Base-by-base conservation (phyloP, 106 monocot species). In the Dactylorhiza incarnata region DNA sequence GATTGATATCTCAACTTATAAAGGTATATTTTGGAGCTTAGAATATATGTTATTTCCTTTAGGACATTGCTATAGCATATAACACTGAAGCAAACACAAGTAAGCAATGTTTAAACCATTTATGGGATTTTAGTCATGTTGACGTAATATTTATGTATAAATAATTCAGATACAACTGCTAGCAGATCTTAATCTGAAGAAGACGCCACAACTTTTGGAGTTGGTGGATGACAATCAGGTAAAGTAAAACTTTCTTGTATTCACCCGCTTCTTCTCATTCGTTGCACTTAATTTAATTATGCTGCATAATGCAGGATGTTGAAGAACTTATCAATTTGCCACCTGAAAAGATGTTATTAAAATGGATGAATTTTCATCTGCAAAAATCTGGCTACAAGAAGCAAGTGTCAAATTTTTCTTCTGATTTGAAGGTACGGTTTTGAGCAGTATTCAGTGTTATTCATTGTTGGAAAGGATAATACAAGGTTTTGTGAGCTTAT, bases 1-100 rank as follows among this genome's bases (percentile, higher is more conserved):
- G 96, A 7, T 81, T 97, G 85, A 93, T 97, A 82, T 97, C 93
- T 83, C 96, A 97, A 75, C 93, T 97, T 51, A 93, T 97, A 76
- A 97, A 97, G 93, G 96, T 97, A 84, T 14, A 71, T 48, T 46
- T 7, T 71, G 19, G 16, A 68, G 0, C 45, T 68, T 45, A 45
- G 2, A 43, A 24, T 26, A 63, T 24, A 3, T 63, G 7, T 63
- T 63, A 24, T 5, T 56, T 56, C 6, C 56, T 56, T 56, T 3
- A 19, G 19, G 4, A 63, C 25, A 63, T 2, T 63, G 6, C n/a
- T 63, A 63, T 63, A 26, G 11, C 63, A 24, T 63, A 63, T 63
- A 26, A 9, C 9, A 24, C 25, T 63, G 63, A 63, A 54, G 11
- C 63, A 63, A 63, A 26, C 63, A 63, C 23, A 63, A 63, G 24